Evolutionary conservation across 352 stramenopile species (phyloP), one percentile per base, ranked within the genome.

Genomic region (Globisporangium irregulare): DNA sequence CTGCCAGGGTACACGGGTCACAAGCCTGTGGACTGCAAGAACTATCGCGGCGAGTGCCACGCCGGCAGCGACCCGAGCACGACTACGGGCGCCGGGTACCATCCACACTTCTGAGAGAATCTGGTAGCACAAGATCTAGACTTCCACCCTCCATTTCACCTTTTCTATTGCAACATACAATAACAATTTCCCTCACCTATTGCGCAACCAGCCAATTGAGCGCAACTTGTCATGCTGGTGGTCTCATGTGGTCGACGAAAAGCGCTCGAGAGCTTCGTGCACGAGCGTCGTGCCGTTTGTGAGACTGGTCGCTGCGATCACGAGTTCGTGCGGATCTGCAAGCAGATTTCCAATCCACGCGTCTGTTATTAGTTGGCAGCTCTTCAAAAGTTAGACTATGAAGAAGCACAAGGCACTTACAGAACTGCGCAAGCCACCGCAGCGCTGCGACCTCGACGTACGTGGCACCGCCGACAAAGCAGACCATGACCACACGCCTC

Each of bases 1-100:
- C 69, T 96, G 15, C 86, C 89, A 0, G 87, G 87, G 0, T 96
- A 96, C 73, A 89, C 86, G 9, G 87, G 89, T 1, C 84, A 94
- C 75, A 91, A 92, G 38, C 83, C 87, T 0, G 71, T 83, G 24
- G 83, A 92, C 68, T 91, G 83, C 72, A 73, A 64, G n/a, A 95
- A 95, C 70, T 92, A 92, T 62, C 81, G 78, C 18, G 89, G 89
- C 29, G 86, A 93, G 38, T 90, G 80, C 46, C 79, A 73, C 14
- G 80, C 87, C 10, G 88, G 86, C 51, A 89, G 76, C 34, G 70
- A 93, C 41, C 58, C 62, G 0, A 73, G 72, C 32, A 93, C 84
- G 9, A 92, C 87, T 7, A 93, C 82, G 0, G 87, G 87, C 4
- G 74, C 77, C 10, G 77, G 80, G 36, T 93, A 89, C 63, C 79